Evolutionary conservation across 345 rosid species (phyloP).

Genomic region (Arabis alpina): DNA sequence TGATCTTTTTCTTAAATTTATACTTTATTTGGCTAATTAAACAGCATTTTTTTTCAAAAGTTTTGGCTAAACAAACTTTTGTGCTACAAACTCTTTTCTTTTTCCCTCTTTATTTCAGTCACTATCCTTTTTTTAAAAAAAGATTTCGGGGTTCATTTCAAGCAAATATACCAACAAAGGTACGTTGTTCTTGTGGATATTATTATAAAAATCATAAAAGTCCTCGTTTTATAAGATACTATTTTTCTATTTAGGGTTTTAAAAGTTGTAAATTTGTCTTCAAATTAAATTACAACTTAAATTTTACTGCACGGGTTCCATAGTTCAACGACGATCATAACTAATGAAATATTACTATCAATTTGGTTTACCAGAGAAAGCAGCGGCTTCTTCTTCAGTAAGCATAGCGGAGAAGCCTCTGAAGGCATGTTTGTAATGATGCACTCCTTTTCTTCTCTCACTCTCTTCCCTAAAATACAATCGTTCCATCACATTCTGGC

Average conservation of each 20-base stretch:
- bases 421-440: slow-evolving; percentile 66
- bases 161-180: too few relatives aligned
- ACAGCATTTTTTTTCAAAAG: too few relatives aligned
- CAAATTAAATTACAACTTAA: too few relatives aligned
- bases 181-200: too few relatives aligned
- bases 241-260: too few relatives aligned
- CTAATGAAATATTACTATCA: too few relatives aligned
- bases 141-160: too few relatives aligned
- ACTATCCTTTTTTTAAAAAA: background rate
- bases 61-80: background rate
- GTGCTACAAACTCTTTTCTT: background rate
- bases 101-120: background rate
- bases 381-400: slow-evolving; percentile 66
- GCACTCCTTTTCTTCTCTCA: slow-evolving; percentile 50
- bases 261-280: too few relatives aligned
- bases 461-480: slow-evolving; percentile 47
- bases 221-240: too few relatives aligned
- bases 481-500: background rate
- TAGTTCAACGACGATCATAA: too few relatives aligned
- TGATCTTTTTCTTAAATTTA: background rate
- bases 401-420: slow-evolving; percentile 86
- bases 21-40: background rate
- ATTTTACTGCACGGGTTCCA: too few relatives aligned
- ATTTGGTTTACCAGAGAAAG: slow-evolving; percentile 47
- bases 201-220: too few relatives aligned